Base-by-base conservation (phyloP, 495 filamentous ascomycete genomes). In the Talaromyces thailandensis region DNA sequence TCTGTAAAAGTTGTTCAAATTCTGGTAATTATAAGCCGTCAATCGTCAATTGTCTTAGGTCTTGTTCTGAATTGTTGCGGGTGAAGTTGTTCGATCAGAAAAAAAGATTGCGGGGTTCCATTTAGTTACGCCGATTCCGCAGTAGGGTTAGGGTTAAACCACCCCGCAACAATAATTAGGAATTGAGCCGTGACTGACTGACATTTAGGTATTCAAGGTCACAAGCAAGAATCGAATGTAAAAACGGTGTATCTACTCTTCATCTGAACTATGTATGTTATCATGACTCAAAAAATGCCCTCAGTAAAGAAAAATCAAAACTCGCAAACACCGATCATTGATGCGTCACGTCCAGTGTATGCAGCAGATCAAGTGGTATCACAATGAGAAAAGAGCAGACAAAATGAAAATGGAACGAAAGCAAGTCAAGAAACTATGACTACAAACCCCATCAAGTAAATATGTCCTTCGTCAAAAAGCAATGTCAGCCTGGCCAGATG, bases 291-390 rank as follows among this genome's bases (percentile, higher is more conserved):
- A 35, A 35, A 4, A 57, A 57, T 57, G 55, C 28, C 9, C 16
- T 25, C 1, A 35, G 26, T 18, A 32, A 57, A 31, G 7, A 31
- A 57, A n/a, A 18, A 56, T 8, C 9, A 35, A n/a, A 56, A 56
- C 18, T 31, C 23, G 23, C 24, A 56, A 56, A 56, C 55, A 57
- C 29, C 55, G 18, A 35, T 57, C 55, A 57, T 28, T 35, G 55
- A 57, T 57, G 55, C 28, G 55, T 57, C 55, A 57, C 28, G n/a
- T 57, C 55, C 55, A 31, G 55, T 57, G 55, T 57, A 57, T 57
- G 55, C 55, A 57, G 55, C 55, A 31, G 29, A 57, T 57, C 29
- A 31, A 35, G 55, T 57, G 55, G 55, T 57, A 57, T 57, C 55
- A 57, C 35, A 53, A 53, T 21, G 24, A 53, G 25, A 28, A 28